Base-by-base conservation (phyloP, 2,329 filamentous ascomycete species). In the Colletotrichum sp. region DNA sequence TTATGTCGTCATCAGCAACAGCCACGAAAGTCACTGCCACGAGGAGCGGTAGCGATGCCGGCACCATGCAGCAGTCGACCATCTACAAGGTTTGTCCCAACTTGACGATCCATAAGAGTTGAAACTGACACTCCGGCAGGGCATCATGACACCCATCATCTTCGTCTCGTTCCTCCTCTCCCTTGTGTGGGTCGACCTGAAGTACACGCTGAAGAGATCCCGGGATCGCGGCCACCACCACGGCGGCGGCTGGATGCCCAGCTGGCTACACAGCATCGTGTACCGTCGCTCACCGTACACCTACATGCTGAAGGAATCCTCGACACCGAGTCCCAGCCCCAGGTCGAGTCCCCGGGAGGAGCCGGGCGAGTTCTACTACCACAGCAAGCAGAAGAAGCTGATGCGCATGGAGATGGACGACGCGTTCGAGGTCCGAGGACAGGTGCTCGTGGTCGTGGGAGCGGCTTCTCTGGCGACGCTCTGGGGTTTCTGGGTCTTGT, bases 121-220 rank as follows among this genome's bases (percentile, higher is more conserved):
- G 25, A 16, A 39, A 48, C 59, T 68, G 48, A 69, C 74, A 60
- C 8, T 6, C 11, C 9, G 6, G 8, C 73, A 90, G 87, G 71
- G 86, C 25, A 78, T 94, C 78, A 87, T 93, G 84, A 93, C 92
- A 0, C 92, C 93, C 9, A 78, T 94, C 77, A 87, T 91, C 78
- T 90, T 94, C 81, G 85, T 91, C 67, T 90, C 91, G 27, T 94
- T 94, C 83, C 82, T 95, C 57, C 61, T 94, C 78, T 94, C 93
- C 3, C 89, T 94, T 61, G 87, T 89, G 81, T 83, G 93, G 68
- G 88, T 94, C 59, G 92, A 94, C 84, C 85, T 88, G 67, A 87
- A 87, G 74, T 86, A 91, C 88, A 84, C 91, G 79, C 80, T 87
- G 80, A 81, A 87, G 82, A 87, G 92, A 83, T 85, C 84, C 68